Evolutionary conservation across 176 grass and related monocot genomes (phyloP).

Genomic region (Ampelocalamus luodianensis): DNA sequence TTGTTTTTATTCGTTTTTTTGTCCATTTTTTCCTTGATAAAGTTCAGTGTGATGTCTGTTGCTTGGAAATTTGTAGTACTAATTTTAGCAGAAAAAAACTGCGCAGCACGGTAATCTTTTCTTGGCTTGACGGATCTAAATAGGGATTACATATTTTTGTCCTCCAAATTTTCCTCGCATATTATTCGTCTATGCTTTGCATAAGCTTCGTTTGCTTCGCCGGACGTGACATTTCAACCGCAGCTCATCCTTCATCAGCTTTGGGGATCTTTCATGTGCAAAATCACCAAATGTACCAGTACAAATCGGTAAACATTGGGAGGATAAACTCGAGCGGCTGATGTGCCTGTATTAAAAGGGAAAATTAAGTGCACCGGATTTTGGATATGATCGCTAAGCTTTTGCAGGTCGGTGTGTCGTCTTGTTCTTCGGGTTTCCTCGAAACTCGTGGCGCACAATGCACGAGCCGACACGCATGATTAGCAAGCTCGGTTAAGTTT

Average conservation of each 20-base stretch:
- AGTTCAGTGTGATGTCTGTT: neutral
- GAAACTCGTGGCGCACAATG: slow-evolving; percentile 26
- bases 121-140: neutral
- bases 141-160: too few relatives aligned
- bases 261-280: too few relatives aligned
- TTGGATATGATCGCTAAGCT: neutral
- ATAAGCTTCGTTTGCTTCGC: slow-evolving; percentile 13
- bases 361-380: slow-evolving; percentile 5
- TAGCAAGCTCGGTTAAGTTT: slow-evolving; percentile 14
- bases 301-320: too few relatives aligned
- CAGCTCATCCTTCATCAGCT: neutral
- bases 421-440: slow-evolving; percentile 7
- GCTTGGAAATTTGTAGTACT: neutral
- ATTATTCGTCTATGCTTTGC: neutral
- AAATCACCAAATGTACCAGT: neutral
- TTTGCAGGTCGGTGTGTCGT: slow-evolving; percentile 47
- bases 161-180: neutral
- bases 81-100: neutral
- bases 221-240: slow-evolving; percentile 16
- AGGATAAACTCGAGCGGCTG: neutral
- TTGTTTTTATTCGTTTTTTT: neutral
- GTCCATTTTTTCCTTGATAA: neutral
- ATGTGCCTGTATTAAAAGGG: neutral
- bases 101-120: neutral
- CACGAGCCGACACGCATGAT: slow-evolving; percentile 31